These are phyloP conservation scores for Salvia sclarea DNA, from an alignment of 305 asterid genomes.

Conservation along the genomic window DNA sequence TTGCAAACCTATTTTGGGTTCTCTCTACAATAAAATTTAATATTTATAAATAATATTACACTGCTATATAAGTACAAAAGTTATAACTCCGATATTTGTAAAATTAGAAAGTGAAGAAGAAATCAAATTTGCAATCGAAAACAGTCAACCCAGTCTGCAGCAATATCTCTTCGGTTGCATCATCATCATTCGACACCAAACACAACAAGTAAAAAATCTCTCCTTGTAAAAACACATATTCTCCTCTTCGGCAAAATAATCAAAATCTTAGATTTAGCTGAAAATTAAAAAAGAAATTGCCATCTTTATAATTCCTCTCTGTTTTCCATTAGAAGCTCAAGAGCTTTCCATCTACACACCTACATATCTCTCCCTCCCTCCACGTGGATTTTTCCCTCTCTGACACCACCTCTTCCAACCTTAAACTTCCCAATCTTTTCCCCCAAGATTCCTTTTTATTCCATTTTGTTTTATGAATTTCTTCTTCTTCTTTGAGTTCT, in stretches of 20 bases:
- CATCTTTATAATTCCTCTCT: constrained; percentile 1
- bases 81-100: background rate
- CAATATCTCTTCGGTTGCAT: constrained; percentile 33
- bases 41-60: too few relatives aligned
- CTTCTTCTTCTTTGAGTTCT: background rate
- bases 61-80: too few relatives aligned
- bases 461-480: background rate
- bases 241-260: constrained; percentile 11
- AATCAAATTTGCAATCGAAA: background rate
- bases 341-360: constrained; percentile 30
- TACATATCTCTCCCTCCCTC: constrained; percentile 39
- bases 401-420: constrained; percentile 10
- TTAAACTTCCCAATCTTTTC: background rate
- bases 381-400: constrained; percentile 41
- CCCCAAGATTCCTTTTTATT: background rate
- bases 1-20: too few relatives aligned
- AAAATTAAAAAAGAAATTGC: too few relatives aligned
- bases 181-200: constrained; percentile 26
- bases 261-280: background rate
- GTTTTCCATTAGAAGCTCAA: background rate
- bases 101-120: background rate
- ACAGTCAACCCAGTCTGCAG: background rate
- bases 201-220: constrained; percentile 31
- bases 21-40: too few relatives aligned
- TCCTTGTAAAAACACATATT: constrained; percentile 1